Evolutionary conservation across 1,139 yeast genomes (phyloP).

Genomic region (Candida labiduridarum): DNA sequence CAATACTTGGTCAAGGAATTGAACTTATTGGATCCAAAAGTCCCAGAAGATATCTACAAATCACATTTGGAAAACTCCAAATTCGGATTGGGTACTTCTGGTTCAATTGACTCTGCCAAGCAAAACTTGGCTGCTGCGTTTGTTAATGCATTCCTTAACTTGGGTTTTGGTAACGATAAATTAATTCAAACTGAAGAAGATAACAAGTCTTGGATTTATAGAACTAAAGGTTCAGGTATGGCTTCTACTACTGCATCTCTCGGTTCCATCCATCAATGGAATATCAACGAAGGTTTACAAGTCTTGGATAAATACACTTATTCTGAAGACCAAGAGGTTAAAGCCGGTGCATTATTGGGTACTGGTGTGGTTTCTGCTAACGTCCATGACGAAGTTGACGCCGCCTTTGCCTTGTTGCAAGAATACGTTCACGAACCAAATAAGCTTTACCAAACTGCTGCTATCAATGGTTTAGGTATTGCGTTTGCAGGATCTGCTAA

Average conservation of each 20-base stretch:
- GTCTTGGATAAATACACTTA: conserved; percentile 86
- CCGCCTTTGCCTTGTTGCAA: conserved; percentile 81
- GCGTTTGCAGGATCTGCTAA: conserved; percentile 95
- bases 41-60: conserved; percentile 94
- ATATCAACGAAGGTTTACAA: conserved; percentile 85
- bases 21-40: conserved; percentile 84
- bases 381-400: conserved; percentile 94
- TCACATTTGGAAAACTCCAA: conserved; percentile 79
- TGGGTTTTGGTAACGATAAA: conserved; percentile 89
- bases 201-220: conserved; percentile 81
- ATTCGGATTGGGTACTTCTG: conserved; percentile 57
- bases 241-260: conserved; percentile 91
- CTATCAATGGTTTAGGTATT: conserved; percentile 88
- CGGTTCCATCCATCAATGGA: conserved; percentile 93
- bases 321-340: conserved; percentile 82
- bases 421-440: conserved; percentile 66
- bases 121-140: conserved; percentile 95
- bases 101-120: conserved; percentile 88
- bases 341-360: conserved; percentile 96
- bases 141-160: conserved; percentile 87
- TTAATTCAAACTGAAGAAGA: conserved; percentile 75
- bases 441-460: conserved; percentile 68
- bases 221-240: conserved; percentile 92
- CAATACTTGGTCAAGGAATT: conserved; percentile 81
- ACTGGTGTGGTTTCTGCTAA: conserved; percentile 94